A percentile compares a stretch with the other conserved stretches of the same genome.
These are phyloP conservation scores for Wickerhamomyces chaumierensis DNA, from an alignment of 805 yeast genomes.

Conservation along the genomic window DNA sequence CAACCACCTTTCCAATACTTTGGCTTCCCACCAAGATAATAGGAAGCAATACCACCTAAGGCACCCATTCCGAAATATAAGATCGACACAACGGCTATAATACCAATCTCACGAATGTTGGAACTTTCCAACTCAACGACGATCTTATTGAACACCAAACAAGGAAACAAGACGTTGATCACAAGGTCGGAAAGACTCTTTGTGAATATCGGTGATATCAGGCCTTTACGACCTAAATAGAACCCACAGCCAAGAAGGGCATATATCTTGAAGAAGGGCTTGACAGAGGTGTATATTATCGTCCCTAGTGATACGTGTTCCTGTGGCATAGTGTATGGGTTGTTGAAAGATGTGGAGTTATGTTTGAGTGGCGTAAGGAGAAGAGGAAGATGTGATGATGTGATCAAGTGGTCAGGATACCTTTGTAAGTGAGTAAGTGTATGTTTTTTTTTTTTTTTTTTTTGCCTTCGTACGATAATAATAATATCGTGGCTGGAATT, in stretches of 20 bases:
- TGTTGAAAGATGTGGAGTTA: no score
- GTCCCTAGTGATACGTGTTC: conserved; percentile 5
- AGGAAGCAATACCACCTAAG: conserved; percentile 24
- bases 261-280: conserved; percentile 69
- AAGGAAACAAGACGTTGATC: conserved; percentile 52
- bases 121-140: conserved; percentile 47
- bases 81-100: conserved; percentile 41
- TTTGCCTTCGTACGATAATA: no score
- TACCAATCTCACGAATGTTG: conserved; percentile 62
- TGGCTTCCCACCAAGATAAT: conserved; percentile 25
- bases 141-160: conserved; percentile 52
- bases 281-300: conserved; percentile 48
- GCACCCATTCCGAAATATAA: conserved; percentile 42
- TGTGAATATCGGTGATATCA: conserved; percentile 51
- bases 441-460: no score
- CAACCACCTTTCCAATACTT: conserved; percentile 64
- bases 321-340: background rate
- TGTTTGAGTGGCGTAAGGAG: no score
- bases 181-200: conserved; percentile 55
- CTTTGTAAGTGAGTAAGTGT: no score
- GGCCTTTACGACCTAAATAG: conserved; percentile 42
- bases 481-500: no score
- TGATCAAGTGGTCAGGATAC: no score
- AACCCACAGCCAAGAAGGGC: conserved; percentile 62
- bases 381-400: no score